Evolutionary conservation across 2,329 filamentous ascomycete genomes (phyloP).

Genomic region (Alternaria sp.): DNA sequence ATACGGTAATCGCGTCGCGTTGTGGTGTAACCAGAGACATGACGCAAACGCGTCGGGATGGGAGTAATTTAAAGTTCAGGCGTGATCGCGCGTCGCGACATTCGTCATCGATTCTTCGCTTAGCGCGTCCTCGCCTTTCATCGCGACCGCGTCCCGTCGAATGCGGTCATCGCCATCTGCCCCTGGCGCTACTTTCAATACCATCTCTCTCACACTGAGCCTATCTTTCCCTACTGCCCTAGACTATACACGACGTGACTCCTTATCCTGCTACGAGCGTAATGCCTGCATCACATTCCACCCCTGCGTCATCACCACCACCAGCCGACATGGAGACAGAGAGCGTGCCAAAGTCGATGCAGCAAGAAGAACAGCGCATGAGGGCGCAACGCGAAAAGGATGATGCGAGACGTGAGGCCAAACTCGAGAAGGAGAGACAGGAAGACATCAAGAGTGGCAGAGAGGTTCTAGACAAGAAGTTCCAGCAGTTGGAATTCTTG

Average conservation of each 20-base stretch:
- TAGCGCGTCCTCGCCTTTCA: slow-evolving; percentile 35
- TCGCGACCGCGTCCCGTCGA: slow-evolving; percentile 20
- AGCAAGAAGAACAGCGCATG: slow-evolving; percentile 59
- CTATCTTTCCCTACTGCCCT: not conserved
- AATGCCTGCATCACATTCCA: slow-evolving; percentile 36
- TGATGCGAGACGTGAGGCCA: slow-evolving; percentile 56
- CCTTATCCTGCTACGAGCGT: slow-evolving; percentile 34
- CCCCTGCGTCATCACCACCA: slow-evolving; percentile 48
- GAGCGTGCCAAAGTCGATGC: slow-evolving; percentile 52
- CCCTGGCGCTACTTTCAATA: slow-evolving; percentile 13
- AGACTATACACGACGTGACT: slow-evolving; percentile 24
- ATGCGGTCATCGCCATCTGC: slow-evolving; percentile 18
- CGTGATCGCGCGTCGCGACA: slow-evolving; percentile 42
- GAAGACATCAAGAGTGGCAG: slow-evolving; percentile 58
- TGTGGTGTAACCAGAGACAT: not conserved
- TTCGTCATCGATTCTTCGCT: slow-evolving; percentile 32
- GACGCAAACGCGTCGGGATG: not conserved
- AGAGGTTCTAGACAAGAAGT: slow-evolving; percentile 59
- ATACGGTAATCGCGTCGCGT: not conserved
- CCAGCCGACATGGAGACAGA: slow-evolving; percentile 40
- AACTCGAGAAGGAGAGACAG: slow-evolving; percentile 56
- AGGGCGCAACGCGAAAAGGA: slow-evolving; percentile 52
- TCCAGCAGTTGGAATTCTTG: slow-evolving; percentile 61
- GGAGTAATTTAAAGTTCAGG: slow-evolving; percentile 16
- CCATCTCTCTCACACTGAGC: not conserved